Percentiles rank a stretch among this genome's conserved stretches.
Evolutionary conservation across 106 monocot species (phyloP).

Genomic region (Platanthera zijinensis): DNA sequence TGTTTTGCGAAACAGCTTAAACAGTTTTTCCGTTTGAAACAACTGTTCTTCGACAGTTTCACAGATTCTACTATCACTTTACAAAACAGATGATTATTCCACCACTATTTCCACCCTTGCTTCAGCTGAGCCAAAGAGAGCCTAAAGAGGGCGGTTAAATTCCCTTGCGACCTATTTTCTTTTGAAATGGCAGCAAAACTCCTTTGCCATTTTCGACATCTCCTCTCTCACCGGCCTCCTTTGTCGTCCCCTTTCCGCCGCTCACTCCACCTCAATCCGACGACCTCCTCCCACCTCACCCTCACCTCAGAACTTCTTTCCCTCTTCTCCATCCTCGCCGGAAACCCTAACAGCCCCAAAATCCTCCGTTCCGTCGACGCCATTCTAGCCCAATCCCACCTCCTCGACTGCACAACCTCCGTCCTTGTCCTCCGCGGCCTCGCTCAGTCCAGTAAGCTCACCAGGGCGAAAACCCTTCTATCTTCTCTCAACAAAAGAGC

Average conservation of each 20-base stretch:
- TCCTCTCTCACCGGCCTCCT: background rate
- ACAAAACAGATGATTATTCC: too few species aligned
- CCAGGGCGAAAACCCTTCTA: constrained; percentile 16
- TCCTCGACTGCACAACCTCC: constrained; percentile 21
- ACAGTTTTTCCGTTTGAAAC: too few species aligned
- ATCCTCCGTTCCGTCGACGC: constrained; percentile 10
- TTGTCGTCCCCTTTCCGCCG: background rate
- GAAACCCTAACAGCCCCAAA: constrained; percentile 7
- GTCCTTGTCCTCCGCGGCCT: constrained; percentile 24
- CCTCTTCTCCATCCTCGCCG: constrained; percentile 6
- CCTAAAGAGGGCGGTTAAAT: too few species aligned
- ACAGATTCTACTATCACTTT: too few species aligned
- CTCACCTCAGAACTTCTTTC: background rate
- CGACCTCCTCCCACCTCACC: too few species aligned
- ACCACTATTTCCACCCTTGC: too few species aligned
- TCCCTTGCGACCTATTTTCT: too few species aligned
- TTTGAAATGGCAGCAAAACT: background rate
- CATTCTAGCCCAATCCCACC: constrained; percentile 7
- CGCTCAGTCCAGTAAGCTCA: constrained; percentile 21
- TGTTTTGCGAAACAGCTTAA: too few species aligned
- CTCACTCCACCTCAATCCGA: background rate
- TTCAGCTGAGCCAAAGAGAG: too few species aligned
- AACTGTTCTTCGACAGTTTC: too few species aligned
- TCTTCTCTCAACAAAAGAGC: constrained; percentile 2
- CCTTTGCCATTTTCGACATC: background rate